Conservation (phyloP, 257 asterid species). For the Solanum ossicruentum region DNA sequence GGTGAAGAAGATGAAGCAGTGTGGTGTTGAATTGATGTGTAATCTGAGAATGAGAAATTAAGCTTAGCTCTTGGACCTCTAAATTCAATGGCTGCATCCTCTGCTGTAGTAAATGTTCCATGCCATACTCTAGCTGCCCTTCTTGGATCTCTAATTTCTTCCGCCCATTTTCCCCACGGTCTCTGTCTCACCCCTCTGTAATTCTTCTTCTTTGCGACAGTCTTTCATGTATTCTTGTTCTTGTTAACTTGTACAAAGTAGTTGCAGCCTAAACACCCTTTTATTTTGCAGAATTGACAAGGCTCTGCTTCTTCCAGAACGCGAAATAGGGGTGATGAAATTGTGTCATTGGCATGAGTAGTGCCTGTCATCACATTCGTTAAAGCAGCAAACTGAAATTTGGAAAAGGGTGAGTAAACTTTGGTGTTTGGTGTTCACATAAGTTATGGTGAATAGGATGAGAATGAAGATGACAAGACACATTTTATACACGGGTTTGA, state of each 20-base stretch:
- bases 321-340: background rate
- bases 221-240: background rate
- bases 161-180: slow-evolving; percentile 9
- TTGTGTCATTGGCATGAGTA: background rate
- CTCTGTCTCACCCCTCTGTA: slow-evolving; percentile 9
- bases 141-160: slow-evolving; percentile 10
- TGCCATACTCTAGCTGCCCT: background rate
- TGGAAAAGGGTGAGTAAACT: background rate
- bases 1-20: background rate
- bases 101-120: slow-evolving; percentile 4
- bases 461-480: background rate
- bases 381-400: slow-evolving; percentile 25
- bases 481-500: background rate
- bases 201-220: slow-evolving; percentile 4
- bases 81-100: slow-evolving; percentile 11
- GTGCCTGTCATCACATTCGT: slow-evolving; percentile 40
- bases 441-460: too few relatives aligned
- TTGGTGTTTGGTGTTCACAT: background rate
- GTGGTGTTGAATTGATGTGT: slow-evolving; percentile 1
- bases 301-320: slow-evolving; percentile 18
- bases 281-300: slow-evolving; percentile 41
- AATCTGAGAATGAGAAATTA: slow-evolving; percentile 62
- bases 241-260: slow-evolving; percentile 19
- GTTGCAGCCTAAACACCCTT: slow-evolving; percentile 67
- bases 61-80: slow-evolving; percentile 21